phyloP scores from a whole-genome alignment of 306 rosid genomes.

The Quercus glauca region DNA sequence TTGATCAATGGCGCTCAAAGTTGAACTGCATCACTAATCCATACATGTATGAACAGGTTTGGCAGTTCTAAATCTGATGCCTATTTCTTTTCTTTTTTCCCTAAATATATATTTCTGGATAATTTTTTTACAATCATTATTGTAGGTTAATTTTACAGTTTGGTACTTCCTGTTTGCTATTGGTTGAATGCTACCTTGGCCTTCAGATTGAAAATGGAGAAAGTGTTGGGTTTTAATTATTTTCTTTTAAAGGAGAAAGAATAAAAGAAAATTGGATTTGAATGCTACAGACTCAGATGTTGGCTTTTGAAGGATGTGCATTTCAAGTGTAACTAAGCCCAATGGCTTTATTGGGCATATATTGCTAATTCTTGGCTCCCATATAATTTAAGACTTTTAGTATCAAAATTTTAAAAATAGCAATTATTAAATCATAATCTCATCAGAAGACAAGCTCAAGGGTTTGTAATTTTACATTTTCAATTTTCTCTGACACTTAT shows the following conservation, averaged over 20 bases:
- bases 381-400: not conserved
- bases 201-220: not conserved
- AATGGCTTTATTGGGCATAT: not conserved
- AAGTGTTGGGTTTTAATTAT: not conserved
- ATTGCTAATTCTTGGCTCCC: slow-evolving; percentile 3
- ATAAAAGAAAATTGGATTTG: slow-evolving; percentile 6
- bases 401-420: not conserved
- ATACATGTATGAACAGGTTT: slow-evolving; percentile 75
- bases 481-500: not conserved
- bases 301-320: not conserved
- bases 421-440: slow-evolving; percentile 1
- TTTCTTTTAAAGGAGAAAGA: not conserved
- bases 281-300: not conserved
- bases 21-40: slow-evolving; percentile 77
- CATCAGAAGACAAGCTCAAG: not conserved
- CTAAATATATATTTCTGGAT: not conserved
- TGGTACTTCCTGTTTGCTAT: not conserved
- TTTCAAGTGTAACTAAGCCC: slow-evolving; percentile 12
- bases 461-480: not conserved
- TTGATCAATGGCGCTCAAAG: slow-evolving; percentile 63
- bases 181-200: slow-evolving; percentile 1
- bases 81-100: not conserved
- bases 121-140: not conserved
- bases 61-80: slow-evolving; percentile 10
- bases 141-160: not conserved